phyloP scores from a whole-genome alignment of 768 basidiomycete species.

The Austroboletus festivus region DNA sequence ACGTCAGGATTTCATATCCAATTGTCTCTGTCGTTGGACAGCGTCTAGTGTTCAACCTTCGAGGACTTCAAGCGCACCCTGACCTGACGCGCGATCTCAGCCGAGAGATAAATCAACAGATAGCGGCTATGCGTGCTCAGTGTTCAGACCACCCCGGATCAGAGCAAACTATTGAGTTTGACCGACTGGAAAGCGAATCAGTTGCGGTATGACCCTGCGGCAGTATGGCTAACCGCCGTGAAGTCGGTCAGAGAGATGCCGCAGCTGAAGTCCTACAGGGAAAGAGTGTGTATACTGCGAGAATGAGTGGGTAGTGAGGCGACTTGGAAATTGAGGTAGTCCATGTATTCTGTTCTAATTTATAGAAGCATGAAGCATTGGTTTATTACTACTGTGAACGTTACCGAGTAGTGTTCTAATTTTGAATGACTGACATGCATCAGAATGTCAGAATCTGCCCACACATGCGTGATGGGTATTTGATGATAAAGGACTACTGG shows the following conservation, averaged over 20 bases:
- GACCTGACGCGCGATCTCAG: neutral
- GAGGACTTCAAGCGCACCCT: neutral
- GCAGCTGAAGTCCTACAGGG: neutral
- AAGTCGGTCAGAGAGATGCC: neutral
- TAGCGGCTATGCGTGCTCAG: neutral
- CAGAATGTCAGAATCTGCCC: no score
- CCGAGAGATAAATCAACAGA: neutral
- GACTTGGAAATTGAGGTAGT: no score
- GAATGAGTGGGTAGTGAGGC: no score
- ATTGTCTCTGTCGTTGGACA: constrained; percentile 17
- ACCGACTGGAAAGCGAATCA: neutral
- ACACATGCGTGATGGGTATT: no score
- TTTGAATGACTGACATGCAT: no score
- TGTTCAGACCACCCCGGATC: neutral
- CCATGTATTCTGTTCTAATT: no score
- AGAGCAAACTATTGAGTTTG: neutral
- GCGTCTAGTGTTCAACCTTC: neutral
- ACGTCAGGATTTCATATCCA: constrained; percentile 10
- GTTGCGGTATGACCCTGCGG: neutral
- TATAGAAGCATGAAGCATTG: no score
- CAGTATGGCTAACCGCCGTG: neutral
- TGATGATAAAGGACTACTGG: no score
- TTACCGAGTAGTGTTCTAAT: no score
- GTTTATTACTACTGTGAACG: no score
- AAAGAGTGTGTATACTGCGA: no score